Conservation (phyloP, 2,329 filamentous ascomycete species). For the Clarireedia homoeocarpa region DNA sequence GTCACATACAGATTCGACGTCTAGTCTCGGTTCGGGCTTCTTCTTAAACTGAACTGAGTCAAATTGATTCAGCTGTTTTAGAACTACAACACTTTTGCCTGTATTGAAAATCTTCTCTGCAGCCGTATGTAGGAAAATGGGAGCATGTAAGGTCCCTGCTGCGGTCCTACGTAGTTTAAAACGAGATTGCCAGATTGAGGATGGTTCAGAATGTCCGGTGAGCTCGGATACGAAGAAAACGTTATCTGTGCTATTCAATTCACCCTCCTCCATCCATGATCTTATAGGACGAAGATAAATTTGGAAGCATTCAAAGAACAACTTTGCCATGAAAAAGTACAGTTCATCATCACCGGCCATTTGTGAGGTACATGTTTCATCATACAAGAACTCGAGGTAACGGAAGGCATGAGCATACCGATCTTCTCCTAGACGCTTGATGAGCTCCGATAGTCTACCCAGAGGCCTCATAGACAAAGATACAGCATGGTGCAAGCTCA, state of each 20-base stretch:
- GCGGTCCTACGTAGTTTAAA: conserved; percentile 58
- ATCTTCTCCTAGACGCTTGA: conserved; percentile 46
- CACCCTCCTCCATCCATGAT: conserved; percentile 77
- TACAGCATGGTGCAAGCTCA: conserved; percentile 53
- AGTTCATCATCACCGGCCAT: conserved; percentile 53
- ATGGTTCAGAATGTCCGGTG: conserved; percentile 46
- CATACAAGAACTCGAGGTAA: conserved; percentile 73
- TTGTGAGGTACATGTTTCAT: conserved; percentile 61
- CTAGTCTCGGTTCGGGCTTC: conserved; percentile 40
- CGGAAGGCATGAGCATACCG: conserved; percentile 44
- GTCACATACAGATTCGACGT: conserved; percentile 49
- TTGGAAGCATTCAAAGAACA: conserved; percentile 76
- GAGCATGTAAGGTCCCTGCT: conserved; percentile 57
- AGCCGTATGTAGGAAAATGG: conserved; percentile 64
- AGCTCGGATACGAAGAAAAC: conserved; percentile 68
- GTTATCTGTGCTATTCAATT: conserved; percentile 55
- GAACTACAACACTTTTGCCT: conserved; percentile 79
- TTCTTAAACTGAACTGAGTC: conserved; percentile 29
- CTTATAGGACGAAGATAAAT: conserved; percentile 75
- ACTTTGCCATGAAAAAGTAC: conserved; percentile 55
- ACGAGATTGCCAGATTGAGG: conserved; percentile 68
- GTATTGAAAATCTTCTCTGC: conserved; percentile 71
- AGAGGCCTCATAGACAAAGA: conserved; percentile 46
- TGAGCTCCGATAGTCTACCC: conserved; percentile 50
- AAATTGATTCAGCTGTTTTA: conserved; percentile 61